Base-by-base conservation (phyloP, 768 basidiomycete species). In the Suillus alpinus region DNA sequence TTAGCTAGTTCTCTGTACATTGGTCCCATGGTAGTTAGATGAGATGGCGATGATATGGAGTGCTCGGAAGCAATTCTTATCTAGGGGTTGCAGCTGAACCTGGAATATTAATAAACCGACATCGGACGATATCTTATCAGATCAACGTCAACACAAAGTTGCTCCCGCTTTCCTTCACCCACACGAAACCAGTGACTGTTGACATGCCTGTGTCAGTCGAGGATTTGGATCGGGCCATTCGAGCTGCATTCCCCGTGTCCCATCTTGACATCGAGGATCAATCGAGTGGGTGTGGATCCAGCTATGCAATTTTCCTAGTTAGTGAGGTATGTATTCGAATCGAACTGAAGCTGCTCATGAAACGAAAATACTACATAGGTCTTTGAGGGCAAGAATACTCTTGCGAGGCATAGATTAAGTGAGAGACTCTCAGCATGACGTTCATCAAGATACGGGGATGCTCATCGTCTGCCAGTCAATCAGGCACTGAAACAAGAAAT, bases 201-300 rank as follows among this genome's bases (percentile, higher is more conserved):
- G 8, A 58, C 63, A 91, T 92, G 91, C 86, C 88, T 46, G 79
- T 91, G 64, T 78, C 83, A 59, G 68, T 73, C 13, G 67, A 71
- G 52, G 80, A 82, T 51, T 78, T 93, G 59, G 88, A 91, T 70
- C 70, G 75, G 36, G 83, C 85, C 20, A 84, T 93, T 63, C 83
- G 85, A 62, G 73, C 76, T n/a, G 81, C 83, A 1, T 81, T 92
- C 56, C 81, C 83, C 1, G 83, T 92, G 43, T 71, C 77, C 2
- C 86, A 91, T 67, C 80, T 93, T 14, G 83, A 91, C 67, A 86
- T 94, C 55, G 78, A 86, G 64, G 92, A 94, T 70, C 81, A 84
- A 65, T 92, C 91, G 0, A 89, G 79, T 65, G 91, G 91, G 6
- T 94, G 92, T 66, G 92, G 92, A 3, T 85, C 91, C 64, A 92